Evolutionary conservation across 2,329 filamentous ascomycete genomes (phyloP).

Genomic region (Teratosphaeria zuluensis): DNA sequence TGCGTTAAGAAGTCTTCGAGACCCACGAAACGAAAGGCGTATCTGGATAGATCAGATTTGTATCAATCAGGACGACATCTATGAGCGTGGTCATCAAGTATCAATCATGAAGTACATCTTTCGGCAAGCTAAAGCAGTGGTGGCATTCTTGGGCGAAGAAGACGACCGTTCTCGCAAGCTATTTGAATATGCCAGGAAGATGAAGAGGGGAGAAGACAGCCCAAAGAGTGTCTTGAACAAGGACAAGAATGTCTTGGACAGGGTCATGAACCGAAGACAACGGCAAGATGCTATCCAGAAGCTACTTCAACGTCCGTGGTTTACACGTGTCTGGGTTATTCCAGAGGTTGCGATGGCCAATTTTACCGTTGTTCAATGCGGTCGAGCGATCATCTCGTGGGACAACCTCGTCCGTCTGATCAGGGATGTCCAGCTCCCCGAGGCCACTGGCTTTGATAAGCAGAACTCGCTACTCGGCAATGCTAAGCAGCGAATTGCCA

Average conservation of each 20-base stretch:
- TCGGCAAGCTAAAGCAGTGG: conserved; percentile 15
- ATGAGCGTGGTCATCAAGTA: conserved; percentile 25
- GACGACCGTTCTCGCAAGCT: conserved; percentile 18
- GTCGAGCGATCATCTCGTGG: conserved; percentile 12
- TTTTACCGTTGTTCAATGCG: conserved; percentile 14
- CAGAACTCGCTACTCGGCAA: conserved; percentile 20
- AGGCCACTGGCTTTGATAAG: conserved; percentile 18
- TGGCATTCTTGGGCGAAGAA: conserved; percentile 21
- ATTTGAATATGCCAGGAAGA: conserved; percentile 19
- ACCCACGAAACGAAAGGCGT: conserved; percentile 16
- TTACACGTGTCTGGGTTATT: conserved; percentile 21
- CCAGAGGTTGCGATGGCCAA: conserved; percentile 15
- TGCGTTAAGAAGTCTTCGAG: conserved; percentile 16
- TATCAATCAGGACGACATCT: conserved; percentile 25
- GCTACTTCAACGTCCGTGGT: conserved; percentile 21
- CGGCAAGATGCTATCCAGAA: conserved; percentile 20
- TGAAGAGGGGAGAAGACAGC: conserved; percentile 9
- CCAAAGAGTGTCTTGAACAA: conserved; percentile 6
- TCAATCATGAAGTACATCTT: conserved; percentile 28
- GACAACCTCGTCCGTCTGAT: conserved; percentile 20
- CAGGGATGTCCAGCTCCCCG: conserved; percentile 11
- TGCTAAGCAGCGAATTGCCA: conserved; percentile 21
- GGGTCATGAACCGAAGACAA: conserved; percentile 14
- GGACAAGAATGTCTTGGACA: conserved; percentile 4
- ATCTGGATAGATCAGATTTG: conserved; percentile 25